phyloP scores from a whole-genome alignment of 148 eudicot species.

The Amaranthus cruentus region DNA sequence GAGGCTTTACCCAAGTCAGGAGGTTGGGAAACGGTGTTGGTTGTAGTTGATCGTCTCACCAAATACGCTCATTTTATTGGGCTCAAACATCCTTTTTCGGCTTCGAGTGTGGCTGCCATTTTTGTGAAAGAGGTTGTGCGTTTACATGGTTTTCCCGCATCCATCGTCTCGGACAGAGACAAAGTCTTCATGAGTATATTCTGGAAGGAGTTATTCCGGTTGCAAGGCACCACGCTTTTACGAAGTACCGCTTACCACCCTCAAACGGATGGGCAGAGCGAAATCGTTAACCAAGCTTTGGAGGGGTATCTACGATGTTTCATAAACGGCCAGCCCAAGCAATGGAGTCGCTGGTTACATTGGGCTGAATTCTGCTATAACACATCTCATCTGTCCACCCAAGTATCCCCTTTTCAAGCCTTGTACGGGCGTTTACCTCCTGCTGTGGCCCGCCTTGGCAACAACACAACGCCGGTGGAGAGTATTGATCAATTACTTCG shows the following conservation, averaged over 20 bases:
- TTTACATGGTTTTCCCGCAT: not conserved
- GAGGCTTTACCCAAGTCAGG: too few relatives aligned
- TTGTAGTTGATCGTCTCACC: too few relatives aligned
- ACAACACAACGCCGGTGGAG: not conserved
- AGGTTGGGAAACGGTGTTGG: too few relatives aligned
- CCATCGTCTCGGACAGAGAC: not conserved
- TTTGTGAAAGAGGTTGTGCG: not conserved
- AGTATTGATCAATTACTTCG: not conserved
- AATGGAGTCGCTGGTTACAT: not conserved
- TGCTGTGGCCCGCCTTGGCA: not conserved
- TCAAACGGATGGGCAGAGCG: not conserved
- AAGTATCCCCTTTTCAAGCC: not conserved
- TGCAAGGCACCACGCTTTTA: not conserved
- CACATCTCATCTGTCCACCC: not conserved
- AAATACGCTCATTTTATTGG: too few relatives aligned
- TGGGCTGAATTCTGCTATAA: not conserved
- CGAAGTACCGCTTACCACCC: not conserved
- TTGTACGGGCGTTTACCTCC: not conserved
- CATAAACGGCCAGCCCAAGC: not conserved
- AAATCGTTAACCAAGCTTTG: too few relatives aligned
- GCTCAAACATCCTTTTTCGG: too few relatives aligned
- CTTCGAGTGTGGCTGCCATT: not conserved
- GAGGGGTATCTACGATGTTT: not conserved
- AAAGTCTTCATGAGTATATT: not conserved
- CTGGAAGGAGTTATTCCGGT: not conserved